These are phyloP conservation scores for Paraphysoderma sedebokerense DNA, from an alignment of 371 early-diverging fungal genomes.

Conservation along the genomic window DNA sequence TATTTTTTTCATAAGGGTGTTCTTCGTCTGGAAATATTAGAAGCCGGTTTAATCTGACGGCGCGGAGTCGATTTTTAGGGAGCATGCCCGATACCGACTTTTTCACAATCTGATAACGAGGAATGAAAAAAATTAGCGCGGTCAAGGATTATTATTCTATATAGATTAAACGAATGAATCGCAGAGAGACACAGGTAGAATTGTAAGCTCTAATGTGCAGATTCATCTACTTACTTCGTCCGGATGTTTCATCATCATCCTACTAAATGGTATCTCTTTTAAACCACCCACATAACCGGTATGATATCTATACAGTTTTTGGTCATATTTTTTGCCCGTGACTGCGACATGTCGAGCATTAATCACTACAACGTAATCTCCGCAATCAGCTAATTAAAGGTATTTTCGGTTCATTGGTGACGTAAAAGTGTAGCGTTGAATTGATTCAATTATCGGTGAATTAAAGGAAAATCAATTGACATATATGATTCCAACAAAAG, in stretches of 20 bases:
- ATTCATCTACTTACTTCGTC: conserved; percentile 37
- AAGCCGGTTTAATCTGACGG: conserved; percentile 57
- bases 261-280: conserved; percentile 57
- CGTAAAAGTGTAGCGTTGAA: neutral
- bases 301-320: conserved; percentile 82
- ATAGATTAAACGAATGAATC: too few relatives aligned
- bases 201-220: too few relatives aligned
- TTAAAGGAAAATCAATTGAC: too few relatives aligned
- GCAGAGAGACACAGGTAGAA: too few relatives aligned
- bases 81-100: conserved; percentile 92
- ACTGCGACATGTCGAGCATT: conserved; percentile 72
- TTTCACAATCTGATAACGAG: conserved; percentile 58
- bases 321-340: conserved; percentile 70
- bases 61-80: conserved; percentile 82
- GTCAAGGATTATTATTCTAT: too few relatives aligned
- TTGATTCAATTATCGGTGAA: neutral
- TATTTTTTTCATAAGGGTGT: conserved; percentile 82
- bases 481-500: too few relatives aligned
- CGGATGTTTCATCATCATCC: conserved; percentile 58
- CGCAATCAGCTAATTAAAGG: conserved; percentile 59
- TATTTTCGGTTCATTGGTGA: neutral
- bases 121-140: too few relatives aligned
- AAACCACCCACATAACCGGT: conserved; percentile 83
- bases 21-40: conserved; percentile 72
- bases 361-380: conserved; percentile 94